Evolutionary conservation across 805 yeast species (phyloP).

Genomic region (Nakazawaea sp.): DNA sequence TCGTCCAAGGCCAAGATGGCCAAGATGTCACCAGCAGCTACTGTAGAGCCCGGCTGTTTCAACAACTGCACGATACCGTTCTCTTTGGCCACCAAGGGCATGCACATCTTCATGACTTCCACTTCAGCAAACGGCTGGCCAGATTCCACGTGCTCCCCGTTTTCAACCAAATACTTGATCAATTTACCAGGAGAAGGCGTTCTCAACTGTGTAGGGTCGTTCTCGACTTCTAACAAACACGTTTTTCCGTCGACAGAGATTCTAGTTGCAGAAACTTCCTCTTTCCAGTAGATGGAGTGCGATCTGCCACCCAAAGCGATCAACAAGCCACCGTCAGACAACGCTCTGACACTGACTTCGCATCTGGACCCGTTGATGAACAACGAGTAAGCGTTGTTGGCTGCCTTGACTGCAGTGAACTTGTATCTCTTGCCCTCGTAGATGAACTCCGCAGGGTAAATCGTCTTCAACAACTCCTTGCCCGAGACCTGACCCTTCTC

Average conservation of each 20-base stretch:
- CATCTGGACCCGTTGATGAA: slow-evolving; percentile 91
- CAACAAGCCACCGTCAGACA: slow-evolving; percentile 92
- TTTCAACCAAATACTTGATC: slow-evolving; percentile 87
- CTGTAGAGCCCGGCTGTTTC: slow-evolving; percentile 98
- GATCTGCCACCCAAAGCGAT: slow-evolving; percentile 87
- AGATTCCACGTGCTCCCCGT: slow-evolving; percentile 85
- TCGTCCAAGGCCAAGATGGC: slow-evolving; percentile 94
- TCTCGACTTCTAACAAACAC: slow-evolving; percentile 88
- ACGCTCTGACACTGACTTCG: slow-evolving; percentile 79
- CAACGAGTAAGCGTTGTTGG: slow-evolving; percentile 76
- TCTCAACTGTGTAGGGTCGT: slow-evolving; percentile 97
- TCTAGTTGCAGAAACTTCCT: slow-evolving; percentile 93
- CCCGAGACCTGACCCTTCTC: slow-evolving; percentile 95
- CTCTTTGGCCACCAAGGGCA: slow-evolving; percentile 93
- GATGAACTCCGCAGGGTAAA: slow-evolving; percentile 90
- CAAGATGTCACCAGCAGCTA: slow-evolving; percentile 92
- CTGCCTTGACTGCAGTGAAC: slow-evolving; percentile 92
- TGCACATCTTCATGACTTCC: slow-evolving; percentile 99
- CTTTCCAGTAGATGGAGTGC: slow-evolving; percentile 95
- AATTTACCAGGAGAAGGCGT: slow-evolving; percentile 99
- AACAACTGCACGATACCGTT: slow-evolving; percentile 87
- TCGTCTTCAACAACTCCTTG: slow-evolving; percentile 72
- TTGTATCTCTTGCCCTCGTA: slow-evolving; percentile 91
- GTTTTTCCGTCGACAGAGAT: slow-evolving; percentile 93
- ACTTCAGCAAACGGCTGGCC: slow-evolving; percentile 98